Evolutionary conservation across 805 yeast genomes (phyloP).

Genomic region (Lipomyces japonicus): DNA sequence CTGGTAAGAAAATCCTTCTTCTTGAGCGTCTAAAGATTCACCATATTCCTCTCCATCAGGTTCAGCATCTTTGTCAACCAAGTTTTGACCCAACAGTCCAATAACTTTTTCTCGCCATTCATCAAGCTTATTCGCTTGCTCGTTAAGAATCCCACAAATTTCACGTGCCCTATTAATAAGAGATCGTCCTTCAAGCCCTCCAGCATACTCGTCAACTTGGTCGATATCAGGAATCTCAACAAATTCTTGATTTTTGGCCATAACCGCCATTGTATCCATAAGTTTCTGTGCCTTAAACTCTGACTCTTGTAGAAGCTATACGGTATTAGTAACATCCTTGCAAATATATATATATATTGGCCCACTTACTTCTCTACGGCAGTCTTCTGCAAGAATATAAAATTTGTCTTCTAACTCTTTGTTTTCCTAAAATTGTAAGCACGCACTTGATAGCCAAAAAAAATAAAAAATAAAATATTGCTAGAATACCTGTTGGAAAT

Average conservation of each 20-base stretch:
- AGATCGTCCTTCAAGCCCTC: conserved; percentile 28
- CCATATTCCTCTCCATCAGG: conserved; percentile 78
- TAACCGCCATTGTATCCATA: conserved; percentile 11
- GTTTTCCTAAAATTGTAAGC: conserved; percentile 37
- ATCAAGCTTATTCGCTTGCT: conserved; percentile 51
- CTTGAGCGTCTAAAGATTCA: conserved; percentile 70
- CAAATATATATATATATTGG: conserved; percentile 39
- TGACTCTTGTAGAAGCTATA: conserved; percentile 29
- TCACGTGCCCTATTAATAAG: conserved; percentile 14
- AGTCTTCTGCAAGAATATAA: conserved; percentile 58
- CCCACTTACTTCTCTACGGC: conserved; percentile 44
- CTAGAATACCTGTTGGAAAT: conserved; percentile 52
- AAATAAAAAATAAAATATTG: conserved; percentile 29
- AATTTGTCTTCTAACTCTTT: conserved; percentile 49
- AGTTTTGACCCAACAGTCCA: conserved; percentile 46
- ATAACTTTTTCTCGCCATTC: conserved; percentile 48
- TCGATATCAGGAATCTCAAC: conserved; percentile 30
- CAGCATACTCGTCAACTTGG: conserved; percentile 20
- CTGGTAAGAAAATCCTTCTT: conserved; percentile 45
- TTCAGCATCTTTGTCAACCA: conserved; percentile 48
- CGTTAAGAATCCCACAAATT: conserved; percentile 40
- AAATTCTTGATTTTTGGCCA: conserved; percentile 24
- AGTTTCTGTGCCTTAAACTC: conserved; percentile 20
- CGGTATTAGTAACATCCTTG: conserved; percentile 34
- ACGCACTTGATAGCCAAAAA: conserved; percentile 29